These are phyloP conservation scores for Toxicodendron radicans DNA, from an alignment of 345 rosid species.

Conservation along the genomic window DNA sequence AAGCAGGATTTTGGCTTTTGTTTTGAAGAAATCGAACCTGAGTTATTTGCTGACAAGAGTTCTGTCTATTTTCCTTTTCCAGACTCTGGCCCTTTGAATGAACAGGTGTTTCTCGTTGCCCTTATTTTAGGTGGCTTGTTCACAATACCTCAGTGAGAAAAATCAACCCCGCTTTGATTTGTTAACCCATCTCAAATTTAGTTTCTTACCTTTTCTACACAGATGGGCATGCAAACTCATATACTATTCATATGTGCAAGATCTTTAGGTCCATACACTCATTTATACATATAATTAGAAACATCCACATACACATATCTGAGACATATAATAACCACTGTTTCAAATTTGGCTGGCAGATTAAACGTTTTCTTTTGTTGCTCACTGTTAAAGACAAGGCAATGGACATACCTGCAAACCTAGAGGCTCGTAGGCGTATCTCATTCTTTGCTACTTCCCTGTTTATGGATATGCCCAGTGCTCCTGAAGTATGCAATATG, in stretches of 20 bases:
- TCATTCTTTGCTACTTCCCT: slow-evolving; percentile 97
- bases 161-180: background rate
- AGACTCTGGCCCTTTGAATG: slow-evolving; percentile 58
- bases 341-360: slow-evolving; percentile 50
- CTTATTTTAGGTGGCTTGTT: background rate
- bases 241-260: too few relatives aligned
- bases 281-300: background rate
- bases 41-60: slow-evolving; percentile 53
- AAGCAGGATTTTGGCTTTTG: slow-evolving; percentile 44
- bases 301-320: background rate
- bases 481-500: slow-evolving; percentile 90
- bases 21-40: slow-evolving; percentile 53
- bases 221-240: background rate
- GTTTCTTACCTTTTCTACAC: background rate
- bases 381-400: slow-evolving; percentile 82
- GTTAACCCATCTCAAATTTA: background rate
- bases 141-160: too few relatives aligned
- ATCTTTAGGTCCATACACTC: background rate
- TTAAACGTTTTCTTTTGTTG: slow-evolving; percentile 71
- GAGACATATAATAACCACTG: slow-evolving; percentile 19
- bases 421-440: slow-evolving; percentile 85
- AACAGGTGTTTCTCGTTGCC: slow-evolving; percentile 49
- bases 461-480: slow-evolving; percentile 84
- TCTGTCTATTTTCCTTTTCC: slow-evolving; percentile 85
- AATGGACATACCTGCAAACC: slow-evolving; percentile 81